Percentiles rank a stretch among this genome's conserved stretches.
These are phyloP conservation scores for Phalaenopsis equestris DNA, from an alignment of 106 monocot genomes.

Conservation along the genomic window DNA sequence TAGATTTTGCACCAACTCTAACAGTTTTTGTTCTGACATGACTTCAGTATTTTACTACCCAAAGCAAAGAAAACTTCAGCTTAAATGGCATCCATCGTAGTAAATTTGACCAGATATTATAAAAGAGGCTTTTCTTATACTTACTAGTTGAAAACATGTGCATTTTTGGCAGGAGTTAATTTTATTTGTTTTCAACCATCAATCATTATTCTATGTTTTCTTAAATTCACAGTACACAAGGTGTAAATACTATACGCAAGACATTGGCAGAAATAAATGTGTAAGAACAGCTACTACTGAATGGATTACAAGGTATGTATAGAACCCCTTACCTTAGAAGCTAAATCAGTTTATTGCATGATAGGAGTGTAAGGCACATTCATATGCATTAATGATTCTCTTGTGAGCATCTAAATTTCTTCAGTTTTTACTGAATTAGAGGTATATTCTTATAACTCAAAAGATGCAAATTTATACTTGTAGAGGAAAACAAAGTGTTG, in stretches of 20 bases:
- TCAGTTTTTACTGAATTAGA: slow-evolving; percentile 9
- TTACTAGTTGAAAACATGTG: neutral
- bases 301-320: slow-evolving; percentile 75
- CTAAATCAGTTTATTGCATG: neutral
- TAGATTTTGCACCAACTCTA: too few species aligned
- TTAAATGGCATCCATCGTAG: too few species aligned
- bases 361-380: neutral
- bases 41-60: too few species aligned
- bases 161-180: neutral
- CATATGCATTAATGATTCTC: slow-evolving; percentile 6
- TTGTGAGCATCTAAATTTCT: neutral
- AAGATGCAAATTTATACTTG: slow-evolving; percentile 21
- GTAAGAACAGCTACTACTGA: slow-evolving; percentile 58
- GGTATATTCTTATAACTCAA: neutral
- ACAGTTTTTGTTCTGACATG: too few species aligned
- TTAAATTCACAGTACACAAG: slow-evolving; percentile 67
- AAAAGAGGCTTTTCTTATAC: neutral
- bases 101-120: too few species aligned
- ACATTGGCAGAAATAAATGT: slow-evolving; percentile 83
- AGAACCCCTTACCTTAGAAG: slow-evolving; percentile 12
- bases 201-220: slow-evolving; percentile 14
- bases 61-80: too few species aligned
- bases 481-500: slow-evolving; percentile 56
- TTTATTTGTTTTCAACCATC: neutral
- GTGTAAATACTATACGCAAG: slow-evolving; percentile 68